Conservation (phyloP, 768 basidiomycete species). For the Asterophora parasitica region DNA sequence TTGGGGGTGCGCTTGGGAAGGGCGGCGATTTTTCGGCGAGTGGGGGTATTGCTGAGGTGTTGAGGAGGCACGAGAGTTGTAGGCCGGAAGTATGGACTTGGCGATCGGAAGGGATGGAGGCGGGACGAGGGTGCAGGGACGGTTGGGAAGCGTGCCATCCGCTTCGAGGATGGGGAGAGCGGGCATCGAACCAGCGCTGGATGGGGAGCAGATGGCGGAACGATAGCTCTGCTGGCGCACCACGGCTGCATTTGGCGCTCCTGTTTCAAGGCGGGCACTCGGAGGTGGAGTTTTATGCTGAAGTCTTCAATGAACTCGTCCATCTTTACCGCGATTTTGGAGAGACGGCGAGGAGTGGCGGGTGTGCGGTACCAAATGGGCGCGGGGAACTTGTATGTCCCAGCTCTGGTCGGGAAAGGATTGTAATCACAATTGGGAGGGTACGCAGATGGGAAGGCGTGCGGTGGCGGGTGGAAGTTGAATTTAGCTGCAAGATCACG, state of each 20-base stretch:
- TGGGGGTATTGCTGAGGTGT: not conserved
- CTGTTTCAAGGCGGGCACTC: not conserved
- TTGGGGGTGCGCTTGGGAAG: constrained; percentile 24
- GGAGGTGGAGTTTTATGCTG: constrained; percentile 20
- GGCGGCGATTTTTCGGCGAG: constrained; percentile 18
- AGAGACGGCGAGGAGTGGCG: not conserved
- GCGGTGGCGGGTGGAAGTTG: constrained; percentile 10
- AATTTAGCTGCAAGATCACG: not conserved
- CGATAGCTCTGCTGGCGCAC: constrained; percentile 21
- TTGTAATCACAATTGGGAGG: not conserved
- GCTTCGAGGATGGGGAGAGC: not conserved
- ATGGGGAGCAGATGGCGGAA: constrained; percentile 22
- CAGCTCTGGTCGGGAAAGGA: constrained; percentile 9
- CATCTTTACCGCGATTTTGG: constrained; percentile 17
- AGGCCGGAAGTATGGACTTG: constrained; percentile 4
- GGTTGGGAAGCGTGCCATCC: not conserved
- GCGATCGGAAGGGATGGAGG: constrained; percentile 5
- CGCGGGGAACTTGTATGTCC: constrained; percentile 21
- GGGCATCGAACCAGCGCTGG: constrained; percentile 20
- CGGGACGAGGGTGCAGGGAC: constrained; percentile 3
- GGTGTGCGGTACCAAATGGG: constrained; percentile 30
- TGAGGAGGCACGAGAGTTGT: not conserved
- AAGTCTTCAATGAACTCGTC: constrained; percentile 21
- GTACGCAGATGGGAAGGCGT: constrained; percentile 25
- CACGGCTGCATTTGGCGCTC: constrained; percentile 8